These are phyloP conservation scores for Sphaerosporella brunnea DNA, from an alignment of 495 filamentous ascomycete genomes.

Conservation along the genomic window DNA sequence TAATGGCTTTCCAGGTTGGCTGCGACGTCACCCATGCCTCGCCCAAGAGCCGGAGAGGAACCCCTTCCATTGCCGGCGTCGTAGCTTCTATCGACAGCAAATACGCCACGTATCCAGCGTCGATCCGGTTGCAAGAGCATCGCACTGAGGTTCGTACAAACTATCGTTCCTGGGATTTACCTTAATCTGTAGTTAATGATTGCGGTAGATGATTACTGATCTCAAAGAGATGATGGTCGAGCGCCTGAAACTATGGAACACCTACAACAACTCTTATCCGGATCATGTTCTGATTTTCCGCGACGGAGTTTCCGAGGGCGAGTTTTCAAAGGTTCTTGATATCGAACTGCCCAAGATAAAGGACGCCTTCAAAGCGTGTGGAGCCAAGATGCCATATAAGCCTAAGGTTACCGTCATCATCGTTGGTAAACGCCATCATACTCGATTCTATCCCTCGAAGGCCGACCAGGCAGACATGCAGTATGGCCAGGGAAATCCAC, in stretches of 20 bases:
- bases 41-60: conserved; percentile 34
- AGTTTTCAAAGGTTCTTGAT: too few relatives aligned
- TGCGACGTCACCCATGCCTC: conserved; percentile 82
- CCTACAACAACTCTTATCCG: conserved; percentile 38
- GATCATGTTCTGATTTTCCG: conserved; percentile 70
- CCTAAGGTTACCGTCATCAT: conserved; percentile 41
- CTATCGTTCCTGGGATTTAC: too few relatives aligned
- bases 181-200: too few relatives aligned
- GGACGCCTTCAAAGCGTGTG: too few relatives aligned
- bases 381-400: too few relatives aligned
- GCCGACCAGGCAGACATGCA: conserved; percentile 32
- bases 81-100: conserved; percentile 49
- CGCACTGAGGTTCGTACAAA: too few relatives aligned
- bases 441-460: conserved; percentile 57
- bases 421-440: conserved; percentile 77
- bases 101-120: conserved; percentile 58
- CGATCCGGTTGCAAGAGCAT: too few relatives aligned
- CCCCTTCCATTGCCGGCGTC: conserved; percentile 57
- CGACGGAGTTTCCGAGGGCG: conserved; percentile 82
- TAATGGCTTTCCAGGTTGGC: too few relatives aligned
- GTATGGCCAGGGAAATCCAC: conserved; percentile 42
- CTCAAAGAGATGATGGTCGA: conserved; percentile 39
- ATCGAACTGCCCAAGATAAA: too few relatives aligned
- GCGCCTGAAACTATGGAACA: conserved; percentile 44
- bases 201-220: conserved; percentile 37